phyloP scores from a whole-genome alignment of 768 basidiomycete species.

The Dacryopinax primogenitus region DNA sequence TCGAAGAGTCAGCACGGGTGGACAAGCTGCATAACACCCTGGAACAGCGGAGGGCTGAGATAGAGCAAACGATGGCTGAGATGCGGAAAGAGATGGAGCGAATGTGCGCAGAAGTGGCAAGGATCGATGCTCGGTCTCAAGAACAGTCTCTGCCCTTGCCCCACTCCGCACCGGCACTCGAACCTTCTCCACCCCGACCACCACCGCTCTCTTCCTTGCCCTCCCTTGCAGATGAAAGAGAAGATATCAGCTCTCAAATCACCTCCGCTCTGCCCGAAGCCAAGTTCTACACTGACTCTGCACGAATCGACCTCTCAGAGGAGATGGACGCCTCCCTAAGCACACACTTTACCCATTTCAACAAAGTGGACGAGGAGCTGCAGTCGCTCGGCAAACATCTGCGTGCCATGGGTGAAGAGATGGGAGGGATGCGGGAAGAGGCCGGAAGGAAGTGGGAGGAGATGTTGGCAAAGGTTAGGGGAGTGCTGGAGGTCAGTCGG shows the following conservation, averaged over 20 bases:
- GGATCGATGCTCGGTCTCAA: no score
- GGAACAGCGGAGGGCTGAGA: no score
- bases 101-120: no score
- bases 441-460: neutral
- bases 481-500: neutral
- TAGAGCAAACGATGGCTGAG: no score
- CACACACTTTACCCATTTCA: no score
- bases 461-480: neutral
- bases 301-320: conserved; percentile 1
- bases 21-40: no score
- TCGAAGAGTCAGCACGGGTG: no score
- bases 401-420: neutral
- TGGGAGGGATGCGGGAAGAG: neutral
- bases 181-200: no score
- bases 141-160: no score
- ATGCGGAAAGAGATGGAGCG: no score
- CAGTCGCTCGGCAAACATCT: conserved; percentile 4
- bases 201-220: neutral
- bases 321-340: conserved; percentile 6
- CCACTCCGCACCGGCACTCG: no score
- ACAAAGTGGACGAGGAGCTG: neutral
- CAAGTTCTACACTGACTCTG: neutral
- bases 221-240: neutral
- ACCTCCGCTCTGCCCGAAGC: neutral
- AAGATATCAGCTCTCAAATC: conserved; percentile 13